A percentile compares a stretch with the other conserved stretches of the same genome.
Evolutionary conservation across 371 early-diverging fungal genomes (phyloP).

Genomic region (Mucor circinelloides): DNA sequence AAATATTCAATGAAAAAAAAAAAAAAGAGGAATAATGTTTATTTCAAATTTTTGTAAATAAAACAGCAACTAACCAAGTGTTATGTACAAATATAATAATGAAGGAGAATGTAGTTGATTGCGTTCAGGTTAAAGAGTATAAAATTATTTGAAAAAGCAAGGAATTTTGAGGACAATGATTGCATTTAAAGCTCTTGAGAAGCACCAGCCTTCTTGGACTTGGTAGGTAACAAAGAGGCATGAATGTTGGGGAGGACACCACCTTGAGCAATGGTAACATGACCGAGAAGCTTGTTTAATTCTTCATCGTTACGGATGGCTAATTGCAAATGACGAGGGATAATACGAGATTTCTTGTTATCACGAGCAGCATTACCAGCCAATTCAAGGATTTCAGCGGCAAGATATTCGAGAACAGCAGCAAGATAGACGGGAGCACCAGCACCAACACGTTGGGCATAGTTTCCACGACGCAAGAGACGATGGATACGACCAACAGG

Average conservation of each 20-base stretch:
- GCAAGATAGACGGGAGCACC: conserved; percentile 96
- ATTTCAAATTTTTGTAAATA: conserved; percentile 3
- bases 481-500: conserved; percentile 98
- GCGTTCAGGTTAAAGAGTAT: not conserved
- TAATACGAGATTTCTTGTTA: conserved; percentile 95
- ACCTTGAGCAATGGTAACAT: conserved; percentile 88
- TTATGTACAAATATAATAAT: conserved; percentile 3
- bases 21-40: not conserved
- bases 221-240: conserved; percentile 71
- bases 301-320: conserved; percentile 97
- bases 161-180: not conserved
- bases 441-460: conserved; percentile 93
- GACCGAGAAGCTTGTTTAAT: conserved; percentile 92
- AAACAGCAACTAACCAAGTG: not conserved
- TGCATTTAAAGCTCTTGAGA: conserved; percentile 47
- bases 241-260: conserved; percentile 91
- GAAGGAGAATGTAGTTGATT: not conserved
- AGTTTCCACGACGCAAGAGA: conserved; percentile 94
- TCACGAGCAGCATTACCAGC: conserved; percentile 96
- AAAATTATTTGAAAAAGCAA: not conserved
- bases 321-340: conserved; percentile 87
- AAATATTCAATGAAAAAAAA: not conserved
- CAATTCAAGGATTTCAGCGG: conserved; percentile 96
- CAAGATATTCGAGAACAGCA: conserved; percentile 95
- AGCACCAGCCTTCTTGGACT: conserved; percentile 72